phyloP scores from a whole-genome alignment of 495 filamentous ascomycete genomes.

The Neurospora discreta region DNA sequence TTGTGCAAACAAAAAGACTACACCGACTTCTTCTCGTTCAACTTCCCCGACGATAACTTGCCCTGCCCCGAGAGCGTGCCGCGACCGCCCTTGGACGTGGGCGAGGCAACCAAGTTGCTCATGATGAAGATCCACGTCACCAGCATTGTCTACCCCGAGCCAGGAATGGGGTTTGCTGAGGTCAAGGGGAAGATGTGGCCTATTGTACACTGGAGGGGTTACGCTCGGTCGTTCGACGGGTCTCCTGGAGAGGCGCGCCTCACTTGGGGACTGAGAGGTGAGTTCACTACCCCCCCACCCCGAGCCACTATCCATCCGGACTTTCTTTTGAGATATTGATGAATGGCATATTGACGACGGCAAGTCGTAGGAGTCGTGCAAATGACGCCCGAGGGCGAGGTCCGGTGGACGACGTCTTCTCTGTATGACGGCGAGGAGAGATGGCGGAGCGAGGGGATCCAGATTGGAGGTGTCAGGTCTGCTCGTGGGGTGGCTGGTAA shows the following conservation, averaged over 20 bases:
- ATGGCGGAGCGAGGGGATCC: slow-evolving; percentile 56
- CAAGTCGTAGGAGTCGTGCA: slow-evolving; percentile 35
- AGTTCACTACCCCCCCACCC: slow-evolving; percentile 21
- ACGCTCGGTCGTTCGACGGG: slow-evolving; percentile 41
- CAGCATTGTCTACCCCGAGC: slow-evolving; percentile 36
- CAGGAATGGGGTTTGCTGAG: slow-evolving; percentile 4
- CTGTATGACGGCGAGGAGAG: slow-evolving; percentile 49
- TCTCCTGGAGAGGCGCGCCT: slow-evolving; percentile 47
- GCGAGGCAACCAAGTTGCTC: slow-evolving; percentile 54
- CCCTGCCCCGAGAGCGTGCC: slow-evolving; percentile 26
- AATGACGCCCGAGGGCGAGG: slow-evolving; percentile 50
- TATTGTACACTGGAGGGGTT: slow-evolving; percentile 47
- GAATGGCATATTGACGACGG: background rate
- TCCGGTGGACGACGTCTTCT: slow-evolving; percentile 55
- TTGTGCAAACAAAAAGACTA: slow-evolving; percentile 39
- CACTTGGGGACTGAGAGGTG: slow-evolving; percentile 39
- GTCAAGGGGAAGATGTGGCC: slow-evolving; percentile 40
- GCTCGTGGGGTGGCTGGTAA: slow-evolving; percentile 49
- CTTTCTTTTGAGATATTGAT: background rate
- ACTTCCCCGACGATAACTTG: slow-evolving; percentile 32
- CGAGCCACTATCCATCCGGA: background rate
- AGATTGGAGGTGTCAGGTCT: slow-evolving; percentile 47
- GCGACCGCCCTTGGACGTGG: slow-evolving; percentile 37
- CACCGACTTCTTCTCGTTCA: slow-evolving; percentile 50
- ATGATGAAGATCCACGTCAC: slow-evolving; percentile 47